Percentiles rank a stretch among this genome's conserved stretches.
phyloP scores from a whole-genome alignment of 1,284 basidiomycete genomes.

The Trametes sp. region DNA sequence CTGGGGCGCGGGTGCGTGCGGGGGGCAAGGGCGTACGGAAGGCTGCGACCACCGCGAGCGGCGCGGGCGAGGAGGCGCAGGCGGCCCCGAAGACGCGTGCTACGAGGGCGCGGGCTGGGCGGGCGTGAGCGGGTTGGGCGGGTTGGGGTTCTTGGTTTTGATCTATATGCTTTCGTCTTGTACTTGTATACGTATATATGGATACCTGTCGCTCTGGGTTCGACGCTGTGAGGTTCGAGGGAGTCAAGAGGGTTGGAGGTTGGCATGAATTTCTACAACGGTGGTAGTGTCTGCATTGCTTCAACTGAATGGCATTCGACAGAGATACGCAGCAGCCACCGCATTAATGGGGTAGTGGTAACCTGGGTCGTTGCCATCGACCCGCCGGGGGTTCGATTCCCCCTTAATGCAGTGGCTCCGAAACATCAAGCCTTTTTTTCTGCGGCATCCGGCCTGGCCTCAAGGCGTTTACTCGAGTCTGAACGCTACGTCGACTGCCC shows the following conservation, averaged over 20 bases:
- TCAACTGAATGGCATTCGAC: no score
- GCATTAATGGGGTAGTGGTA: constrained; percentile 37
- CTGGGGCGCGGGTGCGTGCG: constrained; percentile 19
- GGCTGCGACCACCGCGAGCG: constrained; percentile 24
- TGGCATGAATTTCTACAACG: no score
- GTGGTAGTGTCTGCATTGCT: no score
- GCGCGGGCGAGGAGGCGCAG: constrained; percentile 30
- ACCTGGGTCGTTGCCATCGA: constrained; percentile 47
- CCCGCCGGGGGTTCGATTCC: constrained; percentile 84
- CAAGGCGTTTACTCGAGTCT: no score
- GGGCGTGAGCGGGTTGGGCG: constrained; percentile 14
- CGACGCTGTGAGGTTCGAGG: no score
- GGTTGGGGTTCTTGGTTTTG: background rate
- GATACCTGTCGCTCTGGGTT: background rate
- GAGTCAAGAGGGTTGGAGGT: no score
- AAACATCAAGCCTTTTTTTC: no score
- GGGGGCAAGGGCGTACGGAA: constrained; percentile 27
- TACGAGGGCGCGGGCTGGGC: constrained; percentile 35
- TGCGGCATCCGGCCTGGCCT: no score
- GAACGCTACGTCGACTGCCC: no score
- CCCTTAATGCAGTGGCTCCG: constrained; percentile 80
- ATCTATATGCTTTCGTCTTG: constrained; percentile 5
- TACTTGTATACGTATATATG: constrained; percentile 1
- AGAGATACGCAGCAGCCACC: background rate
- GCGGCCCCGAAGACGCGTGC: constrained; percentile 30